Percentiles rank a stretch among this genome's conserved stretches.
These are phyloP conservation scores for Lactarius sanguifluus DNA, from an alignment of 768 basidiomycete species.

Conservation along the genomic window DNA sequence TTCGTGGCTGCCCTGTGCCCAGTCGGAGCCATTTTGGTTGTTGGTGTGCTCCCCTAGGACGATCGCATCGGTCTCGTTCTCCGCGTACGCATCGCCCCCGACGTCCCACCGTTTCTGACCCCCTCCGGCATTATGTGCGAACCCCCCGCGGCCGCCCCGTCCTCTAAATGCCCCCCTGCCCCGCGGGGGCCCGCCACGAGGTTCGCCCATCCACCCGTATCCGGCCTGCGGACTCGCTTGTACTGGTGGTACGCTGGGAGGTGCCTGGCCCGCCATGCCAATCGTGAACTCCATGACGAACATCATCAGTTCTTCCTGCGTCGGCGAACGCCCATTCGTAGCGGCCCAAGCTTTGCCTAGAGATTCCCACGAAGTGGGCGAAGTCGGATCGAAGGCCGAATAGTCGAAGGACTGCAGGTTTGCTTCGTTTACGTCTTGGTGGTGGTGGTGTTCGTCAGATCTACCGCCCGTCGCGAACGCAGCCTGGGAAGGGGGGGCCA, in stretches of 20 bases:
- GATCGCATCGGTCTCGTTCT: constrained; percentile 53
- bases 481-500: constrained; percentile 1
- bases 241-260: background rate
- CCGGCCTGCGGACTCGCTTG: constrained; percentile 19
- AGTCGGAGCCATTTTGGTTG: constrained; percentile 16
- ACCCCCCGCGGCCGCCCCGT: constrained; percentile 36
- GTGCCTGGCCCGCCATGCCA: constrained; percentile 21
- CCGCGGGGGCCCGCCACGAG: constrained; percentile 27
- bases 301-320: constrained; percentile 76
- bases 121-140: constrained; percentile 47
- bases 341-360: constrained; percentile 76
- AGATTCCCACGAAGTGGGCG: constrained; percentile 74
- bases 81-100: constrained; percentile 38
- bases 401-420: constrained; percentile 69
- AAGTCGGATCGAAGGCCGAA: constrained; percentile 69
- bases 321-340: constrained; percentile 65
- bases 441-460: background rate
- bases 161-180: constrained; percentile 41
- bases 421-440: constrained; percentile 1
- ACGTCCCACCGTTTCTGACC: constrained; percentile 35
- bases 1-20: constrained; percentile 25
- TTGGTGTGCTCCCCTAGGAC: constrained; percentile 53
- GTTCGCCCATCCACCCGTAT: constrained; percentile 18
- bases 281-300: constrained; percentile 53
- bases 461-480: background rate